A percentile compares a stretch with the other conserved stretches of the same genome.
These are phyloP conservation scores for Eruca vesicaria DNA, from an alignment of 441 rosid genomes.

Conservation along the genomic window DNA sequence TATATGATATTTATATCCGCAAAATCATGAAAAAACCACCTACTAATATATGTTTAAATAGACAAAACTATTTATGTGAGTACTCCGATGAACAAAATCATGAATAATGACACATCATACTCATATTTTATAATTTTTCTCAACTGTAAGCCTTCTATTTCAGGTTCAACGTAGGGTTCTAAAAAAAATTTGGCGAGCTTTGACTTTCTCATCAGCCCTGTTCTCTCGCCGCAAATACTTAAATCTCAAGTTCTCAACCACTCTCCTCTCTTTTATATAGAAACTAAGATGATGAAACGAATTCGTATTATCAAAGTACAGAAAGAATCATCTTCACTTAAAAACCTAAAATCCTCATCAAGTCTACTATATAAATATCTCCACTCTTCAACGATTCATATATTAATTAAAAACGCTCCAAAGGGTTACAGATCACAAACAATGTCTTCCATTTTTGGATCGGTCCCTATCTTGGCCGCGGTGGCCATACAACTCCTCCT, in stretches of 20 bases:
- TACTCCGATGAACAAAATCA: too few species aligned
- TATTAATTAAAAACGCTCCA: neutral
- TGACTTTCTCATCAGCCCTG: neutral
- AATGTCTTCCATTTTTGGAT: neutral
- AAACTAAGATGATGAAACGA: neutral
- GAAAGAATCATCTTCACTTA: neutral
- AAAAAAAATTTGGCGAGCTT: neutral
- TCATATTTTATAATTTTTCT: too few species aligned
- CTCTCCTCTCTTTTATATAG: constrained; percentile 3
- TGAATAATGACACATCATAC: too few species aligned
- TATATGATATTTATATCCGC: too few species aligned
- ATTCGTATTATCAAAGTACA: neutral
- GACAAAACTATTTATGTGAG: too few species aligned
- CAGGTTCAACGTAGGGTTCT: neutral
- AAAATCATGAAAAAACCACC: too few species aligned
- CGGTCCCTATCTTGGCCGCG: neutral
- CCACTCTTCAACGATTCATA: neutral
- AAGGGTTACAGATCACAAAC: neutral
- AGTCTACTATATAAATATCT: neutral
- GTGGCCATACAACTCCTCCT: neutral
- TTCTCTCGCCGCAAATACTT: constrained; percentile 7
- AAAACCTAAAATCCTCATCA: neutral
- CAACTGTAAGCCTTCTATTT: neutral
- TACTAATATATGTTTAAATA: too few species aligned
- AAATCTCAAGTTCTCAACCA: constrained; percentile 3